Evolutionary conservation across 495 filamentous ascomycete genomes (phyloP).

Genomic region (Trichocladium uniseriatum): DNA sequence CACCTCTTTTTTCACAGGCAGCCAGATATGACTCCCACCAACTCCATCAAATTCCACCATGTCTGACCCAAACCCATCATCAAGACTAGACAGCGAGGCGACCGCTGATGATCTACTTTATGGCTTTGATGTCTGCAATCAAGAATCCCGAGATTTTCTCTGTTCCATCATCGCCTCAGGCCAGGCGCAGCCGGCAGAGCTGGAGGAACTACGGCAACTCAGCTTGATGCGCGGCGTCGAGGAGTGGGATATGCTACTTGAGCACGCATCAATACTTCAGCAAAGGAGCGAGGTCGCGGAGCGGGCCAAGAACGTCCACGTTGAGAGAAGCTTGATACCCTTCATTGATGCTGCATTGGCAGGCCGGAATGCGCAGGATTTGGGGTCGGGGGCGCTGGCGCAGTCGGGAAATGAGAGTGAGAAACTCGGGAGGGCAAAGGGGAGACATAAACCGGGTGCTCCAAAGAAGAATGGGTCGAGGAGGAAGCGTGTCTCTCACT

Average conservation of each 20-base stretch:
- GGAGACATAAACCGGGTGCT: not conserved
- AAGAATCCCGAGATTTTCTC: constrained; percentile 20
- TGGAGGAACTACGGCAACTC: constrained; percentile 15
- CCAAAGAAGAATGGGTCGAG: not conserved
- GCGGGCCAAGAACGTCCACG: not conserved
- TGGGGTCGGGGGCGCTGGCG: not conserved
- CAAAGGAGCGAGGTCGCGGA: constrained; percentile 11
- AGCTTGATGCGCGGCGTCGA: constrained; percentile 26
- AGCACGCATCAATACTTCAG: constrained; percentile 21
- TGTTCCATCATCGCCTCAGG: constrained; percentile 14
- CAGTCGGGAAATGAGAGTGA: not conserved
- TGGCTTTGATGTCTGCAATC: constrained; percentile 24
- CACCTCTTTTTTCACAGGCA: no score
- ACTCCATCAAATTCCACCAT: not conserved
- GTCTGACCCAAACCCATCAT: not conserved
- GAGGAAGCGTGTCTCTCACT: constrained; percentile 10
- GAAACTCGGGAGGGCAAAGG: not conserved
- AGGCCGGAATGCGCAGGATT: not conserved
- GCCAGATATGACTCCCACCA: not conserved
- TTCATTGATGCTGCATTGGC: constrained; percentile 6
- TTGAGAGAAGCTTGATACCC: constrained; percentile 6
- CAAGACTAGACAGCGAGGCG: not conserved
- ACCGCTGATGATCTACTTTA: constrained; percentile 11
- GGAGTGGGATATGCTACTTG: constrained; percentile 27
- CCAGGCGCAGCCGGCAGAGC: constrained; percentile 16